A percentile compares a stretch with the other conserved stretches of the same genome.
Conservation (phyloP, 306 rosid species). For the Malus asiatica region DNA sequence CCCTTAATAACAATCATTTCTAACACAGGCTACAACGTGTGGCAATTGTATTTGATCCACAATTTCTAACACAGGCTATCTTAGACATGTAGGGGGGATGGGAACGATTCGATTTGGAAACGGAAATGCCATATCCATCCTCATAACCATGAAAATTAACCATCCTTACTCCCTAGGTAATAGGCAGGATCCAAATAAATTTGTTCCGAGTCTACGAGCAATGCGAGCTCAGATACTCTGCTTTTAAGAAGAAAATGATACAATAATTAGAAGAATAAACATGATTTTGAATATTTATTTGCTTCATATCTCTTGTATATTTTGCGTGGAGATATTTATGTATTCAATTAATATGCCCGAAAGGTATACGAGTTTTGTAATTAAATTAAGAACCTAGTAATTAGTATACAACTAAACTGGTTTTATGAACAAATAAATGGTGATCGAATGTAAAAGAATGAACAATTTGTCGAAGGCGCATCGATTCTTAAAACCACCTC, state of each 20-base stretch:
- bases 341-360: neutral
- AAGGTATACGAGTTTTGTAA: neutral
- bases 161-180: too few species aligned
- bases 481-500: neutral
- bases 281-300: neutral
- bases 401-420: neutral
- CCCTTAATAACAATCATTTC: too few species aligned
- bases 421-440: conserved; percentile 19
- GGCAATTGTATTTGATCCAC: too few species aligned
- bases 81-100: too few species aligned
- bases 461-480: neutral
- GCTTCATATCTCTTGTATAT: neutral
- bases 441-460: neutral
- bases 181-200: too few species aligned
- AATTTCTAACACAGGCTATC: too few species aligned
- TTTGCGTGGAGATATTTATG: neutral
- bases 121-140: too few species aligned
- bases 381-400: neutral
- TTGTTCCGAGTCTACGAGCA: too few species aligned
- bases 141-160: too few species aligned
- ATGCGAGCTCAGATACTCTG: too few species aligned
- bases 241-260: neutral
- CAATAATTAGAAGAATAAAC: neutral
- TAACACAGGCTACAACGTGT: too few species aligned
- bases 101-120: too few species aligned